Evolutionary conservation across 1,139 yeast species (phyloP), one percentile per base, ranked within the genome.

Genomic region (Pichia sp.): DNA sequence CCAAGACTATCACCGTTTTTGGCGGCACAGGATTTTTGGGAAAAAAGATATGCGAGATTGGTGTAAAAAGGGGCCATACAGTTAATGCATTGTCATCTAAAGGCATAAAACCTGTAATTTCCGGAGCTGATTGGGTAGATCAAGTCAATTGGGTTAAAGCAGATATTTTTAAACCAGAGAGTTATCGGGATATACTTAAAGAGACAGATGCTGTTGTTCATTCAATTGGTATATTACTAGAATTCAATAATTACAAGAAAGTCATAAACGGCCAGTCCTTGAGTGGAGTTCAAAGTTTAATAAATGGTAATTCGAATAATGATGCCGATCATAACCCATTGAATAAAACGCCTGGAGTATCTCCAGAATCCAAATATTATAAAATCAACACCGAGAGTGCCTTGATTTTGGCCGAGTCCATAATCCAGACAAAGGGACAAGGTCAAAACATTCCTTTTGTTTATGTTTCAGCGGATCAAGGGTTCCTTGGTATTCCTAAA

Each of bases 11-110:
- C 43, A 77, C 85, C 7, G 85, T 87, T 0, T 77, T 88, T 55
- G 97, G 97, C 26, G 96, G 97, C 0, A 80, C 78, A 49, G 97
- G 97, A 4, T 85, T 85, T 58, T 64, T 88, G 26, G 86, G 87
- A 27, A 23, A 27, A 48, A 74, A 85, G 48, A 79, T 88, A 16
- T 85, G 95, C 57, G 80, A 80, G 56, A 72, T 72, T 2, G 95
- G 86, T 0, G 64, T 83, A 3, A 66, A 63, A 29, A 64, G 75
- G 37, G 95, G 95, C 0, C 77, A 72, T 62, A 63, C 71, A 10
- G 92, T 85, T 2, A 72, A 79, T 0, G 74, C 94, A 0, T 64
- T 83, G 36, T 62, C 66, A 3, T 66, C 73, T 10, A 73, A 83
- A 1, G 88, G 88, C 1, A 61, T 58, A 11, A 70, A 79, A n/a